Base-by-base conservation (phyloP, 257 asterid genomes). In the Solanum tacnaense region DNA sequence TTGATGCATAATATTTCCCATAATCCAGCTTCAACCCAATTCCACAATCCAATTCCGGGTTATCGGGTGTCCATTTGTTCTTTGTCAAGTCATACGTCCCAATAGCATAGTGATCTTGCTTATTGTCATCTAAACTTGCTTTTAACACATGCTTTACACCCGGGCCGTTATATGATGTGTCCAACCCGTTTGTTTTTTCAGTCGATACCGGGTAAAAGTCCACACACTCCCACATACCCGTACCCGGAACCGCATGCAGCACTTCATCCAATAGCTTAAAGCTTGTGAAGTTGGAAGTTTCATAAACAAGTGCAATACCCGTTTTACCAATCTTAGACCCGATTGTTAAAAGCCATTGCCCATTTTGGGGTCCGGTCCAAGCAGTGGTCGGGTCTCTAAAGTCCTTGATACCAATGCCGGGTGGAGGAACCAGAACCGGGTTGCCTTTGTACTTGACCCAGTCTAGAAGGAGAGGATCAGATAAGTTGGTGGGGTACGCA, bases 211-310 rank as follows among this genome's bases (percentile, higher is more conserved):
- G 98, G 91, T 89, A 96, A 74, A 96, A 94, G 88, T 96, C 98
- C 83, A 94, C 93, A 76, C 98, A 94, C 90, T 96, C 98, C 98
- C 98, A 96, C 98, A 96, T 96, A 39, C 98, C 98, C 91, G 98
- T 94, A 41, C 93, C 92, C 35, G 95, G 92, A 12, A 96, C 98
- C 6, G 86, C 84, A 70, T 96, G 95, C 88, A 96, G 41, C 85
- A 38, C 67, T 4, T 93, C 96, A 21, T 94, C 92, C 90, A 92
- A 32, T 60, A 94, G 25, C 7, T 91, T 75, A 49, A 90, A 95
- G 5, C 88, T 89, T 4, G 89, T 83, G 36, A 96, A 96, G 72
- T 96, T 93, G 4, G 27, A 20, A 1, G 98, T 96, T 89, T 93
- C 96, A 23, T 96, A 96, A 10, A 96, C 95, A 21, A 96, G 65